A percentile compares a stretch with the other conserved stretches of the same genome.
These are phyloP conservation scores for Fistulifera solaris DNA, from an alignment of 108 stramenopile species.

Conservation along the genomic window DNA sequence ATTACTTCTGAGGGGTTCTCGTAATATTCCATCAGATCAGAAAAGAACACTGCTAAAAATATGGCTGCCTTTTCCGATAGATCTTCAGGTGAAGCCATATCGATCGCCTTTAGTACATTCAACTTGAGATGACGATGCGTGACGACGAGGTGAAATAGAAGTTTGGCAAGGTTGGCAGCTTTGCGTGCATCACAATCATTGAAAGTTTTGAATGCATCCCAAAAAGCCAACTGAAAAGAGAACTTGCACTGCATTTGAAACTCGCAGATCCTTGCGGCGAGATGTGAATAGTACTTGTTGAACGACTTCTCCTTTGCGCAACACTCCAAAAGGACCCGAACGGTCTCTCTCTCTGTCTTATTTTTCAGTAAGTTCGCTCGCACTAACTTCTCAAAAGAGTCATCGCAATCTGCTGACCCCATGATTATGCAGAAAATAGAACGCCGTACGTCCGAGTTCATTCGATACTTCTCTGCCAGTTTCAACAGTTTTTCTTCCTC, in stretches of 20 bases:
- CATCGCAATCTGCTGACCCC: slow-evolving; percentile 83
- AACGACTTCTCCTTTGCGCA: slow-evolving; percentile 84
- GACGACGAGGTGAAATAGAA: slow-evolving; percentile 76
- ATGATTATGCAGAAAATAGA: slow-evolving; percentile 93
- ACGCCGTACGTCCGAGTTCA: slow-evolving; percentile 90
- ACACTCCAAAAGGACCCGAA: slow-evolving; percentile 89
- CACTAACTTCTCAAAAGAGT: slow-evolving; percentile 90
- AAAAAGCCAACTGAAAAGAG: slow-evolving; percentile 88
- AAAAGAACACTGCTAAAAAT: slow-evolving; percentile 69
- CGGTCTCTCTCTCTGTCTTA: slow-evolving; percentile 80
- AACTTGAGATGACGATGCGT: slow-evolving; percentile 47
- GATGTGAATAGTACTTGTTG: slow-evolving; percentile 91
- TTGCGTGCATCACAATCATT: slow-evolving; percentile 60
- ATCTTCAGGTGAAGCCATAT: slow-evolving; percentile 53
- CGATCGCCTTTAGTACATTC: slow-evolving; percentile 70
- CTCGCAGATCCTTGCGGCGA: slow-evolving; percentile 85
- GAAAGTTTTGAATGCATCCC: slow-evolving; percentile 92
- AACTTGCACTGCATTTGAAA: slow-evolving; percentile 83
- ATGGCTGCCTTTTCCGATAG: slow-evolving; percentile 59
- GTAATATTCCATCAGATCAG: slow-evolving; percentile 56
- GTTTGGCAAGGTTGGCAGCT: slow-evolving; percentile 84
- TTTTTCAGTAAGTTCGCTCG: slow-evolving; percentile 77
- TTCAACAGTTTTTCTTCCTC: slow-evolving; percentile 53
- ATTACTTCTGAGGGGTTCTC: slow-evolving; percentile 33
- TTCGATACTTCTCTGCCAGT: slow-evolving; percentile 80